Conservation (phyloP, 2,329 filamentous ascomycete species). For the Onygenales sp. region DNA sequence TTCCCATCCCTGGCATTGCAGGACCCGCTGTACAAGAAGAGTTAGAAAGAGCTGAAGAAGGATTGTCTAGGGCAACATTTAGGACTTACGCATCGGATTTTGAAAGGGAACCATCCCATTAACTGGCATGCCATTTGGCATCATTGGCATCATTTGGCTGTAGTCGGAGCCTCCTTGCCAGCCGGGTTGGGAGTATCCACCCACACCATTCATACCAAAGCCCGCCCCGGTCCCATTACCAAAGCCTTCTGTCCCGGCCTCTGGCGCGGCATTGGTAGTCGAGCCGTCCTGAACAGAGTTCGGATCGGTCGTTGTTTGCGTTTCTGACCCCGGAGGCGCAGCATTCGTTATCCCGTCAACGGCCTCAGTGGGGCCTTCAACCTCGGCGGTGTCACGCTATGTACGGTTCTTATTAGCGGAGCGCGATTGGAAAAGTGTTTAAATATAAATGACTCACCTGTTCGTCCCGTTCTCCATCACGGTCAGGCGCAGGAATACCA, state of each 20-base stretch:
- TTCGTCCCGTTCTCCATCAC: background rate
- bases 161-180: conserved; percentile 55
- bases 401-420: background rate
- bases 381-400: background rate
- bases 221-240: conserved; percentile 20
- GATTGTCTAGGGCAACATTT: conserved; percentile 11
- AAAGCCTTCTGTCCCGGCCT: background rate
- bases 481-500: background rate
- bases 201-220: conserved; percentile 35
- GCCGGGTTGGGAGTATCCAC: conserved; percentile 50
- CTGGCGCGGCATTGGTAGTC: background rate
- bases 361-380: background rate
- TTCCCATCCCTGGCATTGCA: conserved; percentile 74
- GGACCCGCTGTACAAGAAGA: conserved; percentile 8
- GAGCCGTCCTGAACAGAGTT: background rate
- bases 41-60: conserved; percentile 11
- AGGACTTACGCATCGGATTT: conserved; percentile 77
- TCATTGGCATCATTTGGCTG: conserved; percentile 62
- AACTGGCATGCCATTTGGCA: conserved; percentile 38
- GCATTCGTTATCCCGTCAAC: background rate
- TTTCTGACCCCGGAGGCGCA: background rate
- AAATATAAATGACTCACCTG: background rate
- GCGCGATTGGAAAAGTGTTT: background rate
- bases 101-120: conserved; percentile 47
- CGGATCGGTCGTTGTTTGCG: background rate